Base-by-base conservation (phyloP, 2,329 filamentous ascomycete genomes). In the Aspergillus sp. region DNA sequence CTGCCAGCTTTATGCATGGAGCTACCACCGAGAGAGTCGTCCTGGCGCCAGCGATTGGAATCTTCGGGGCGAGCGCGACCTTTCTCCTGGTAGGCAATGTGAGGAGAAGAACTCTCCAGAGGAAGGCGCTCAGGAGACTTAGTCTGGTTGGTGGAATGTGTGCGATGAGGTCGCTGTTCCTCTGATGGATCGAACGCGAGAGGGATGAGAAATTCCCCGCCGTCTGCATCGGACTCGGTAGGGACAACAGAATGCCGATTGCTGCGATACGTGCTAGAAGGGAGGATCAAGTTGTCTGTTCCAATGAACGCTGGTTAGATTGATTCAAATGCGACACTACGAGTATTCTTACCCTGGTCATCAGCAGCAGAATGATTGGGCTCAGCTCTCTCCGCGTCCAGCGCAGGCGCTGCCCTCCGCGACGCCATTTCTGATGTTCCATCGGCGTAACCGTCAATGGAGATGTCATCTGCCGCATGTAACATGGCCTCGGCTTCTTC, bases 31-130 rank as follows among this genome's bases (percentile, higher is more conserved):
- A 71, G 66, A 23, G 76, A 69, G 5, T 67, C 71, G 28, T 74
- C 69, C 64, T 72, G 68, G 41, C 72, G 71, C 68, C 71, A 74
- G 22, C 69, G 71, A 45, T 60, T 56, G 8, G 68, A 51, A 38
- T 73, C 72, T 3, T 87, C 86, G 0, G 88, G 88, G 4, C 83
- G 78, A 63, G 87, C 84, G 49, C 91, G 86, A 2, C 87, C 87
- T 76, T 93, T 95, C 71, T 96, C 92, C 74, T 96, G 92, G 74
- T 93, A 96, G 23, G 92, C 91, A 69, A 96, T 96, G 71, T 97
- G 93, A n/a, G 93, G 92, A 17, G 91, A 93, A 2, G 88, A 85
- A 62, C 80, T 73, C 54, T 72, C 78, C 8, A 68, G 83, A 63
- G 41, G 64, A 61, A 31, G 66, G 67, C 54, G 74, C 67, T 50